Evolutionary conservation across 108 stramenopile genomes (phyloP).

Genomic region (Cyclotella distinguenda): DNA sequence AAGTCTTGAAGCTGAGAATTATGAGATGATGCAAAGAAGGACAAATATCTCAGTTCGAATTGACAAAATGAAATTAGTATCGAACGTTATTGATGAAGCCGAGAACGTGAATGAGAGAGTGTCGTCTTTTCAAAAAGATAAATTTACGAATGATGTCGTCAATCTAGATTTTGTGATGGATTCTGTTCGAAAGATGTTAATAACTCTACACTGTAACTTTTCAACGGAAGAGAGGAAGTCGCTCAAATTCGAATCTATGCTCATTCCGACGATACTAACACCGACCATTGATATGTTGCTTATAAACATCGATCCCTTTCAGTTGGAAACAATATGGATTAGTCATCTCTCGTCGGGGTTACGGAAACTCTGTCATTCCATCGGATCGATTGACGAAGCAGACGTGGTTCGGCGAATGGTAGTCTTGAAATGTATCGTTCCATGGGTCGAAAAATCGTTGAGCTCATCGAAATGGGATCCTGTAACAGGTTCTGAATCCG

Average conservation of each 20-base stretch:
- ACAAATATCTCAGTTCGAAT: constrained; percentile 32
- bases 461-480: constrained; percentile 79
- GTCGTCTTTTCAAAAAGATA: constrained; percentile 9
- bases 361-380: constrained; percentile 19
- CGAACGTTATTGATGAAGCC: constrained; percentile 49
- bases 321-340: constrained; percentile 25
- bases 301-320: constrained; percentile 58
- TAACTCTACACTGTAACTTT: constrained; percentile 37
- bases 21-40: constrained; percentile 43
- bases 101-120: constrained; percentile 32
- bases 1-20: constrained; percentile 55
- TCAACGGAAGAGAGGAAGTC: constrained; percentile 53
- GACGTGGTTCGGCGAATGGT: constrained; percentile 43
- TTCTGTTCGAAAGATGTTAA: constrained; percentile 15
- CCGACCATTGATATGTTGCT: constrained; percentile 52
- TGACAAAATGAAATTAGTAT: constrained; percentile 53
- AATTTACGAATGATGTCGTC: background rate
- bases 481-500: constrained; percentile 44
- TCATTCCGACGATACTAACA: constrained; percentile 68
- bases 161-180: constrained; percentile 28
- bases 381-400: constrained; percentile 23
- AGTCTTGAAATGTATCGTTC: constrained; percentile 54
- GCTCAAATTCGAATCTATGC: constrained; percentile 57
- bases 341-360: constrained; percentile 33
- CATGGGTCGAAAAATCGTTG: constrained; percentile 53